Conservation (phyloP, 176 grass and related monocot genomes). For the Triticum urartu region DNA sequence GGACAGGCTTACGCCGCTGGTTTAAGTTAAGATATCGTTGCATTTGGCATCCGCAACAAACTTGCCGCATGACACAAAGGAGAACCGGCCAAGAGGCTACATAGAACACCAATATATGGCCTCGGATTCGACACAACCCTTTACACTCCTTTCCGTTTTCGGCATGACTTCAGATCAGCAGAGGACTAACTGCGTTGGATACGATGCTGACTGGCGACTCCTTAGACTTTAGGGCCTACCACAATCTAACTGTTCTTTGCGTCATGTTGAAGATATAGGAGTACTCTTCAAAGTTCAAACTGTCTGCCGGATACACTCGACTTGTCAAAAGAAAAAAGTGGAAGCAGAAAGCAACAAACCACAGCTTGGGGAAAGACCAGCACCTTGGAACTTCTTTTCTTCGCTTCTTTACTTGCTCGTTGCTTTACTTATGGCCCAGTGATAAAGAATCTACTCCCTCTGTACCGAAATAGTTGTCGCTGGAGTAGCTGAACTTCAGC, state of each 20-base stretch:
- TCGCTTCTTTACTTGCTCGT: background rate
- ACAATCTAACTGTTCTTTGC: constrained; percentile 38
- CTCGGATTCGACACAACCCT: background rate
- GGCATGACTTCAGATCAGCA: background rate
- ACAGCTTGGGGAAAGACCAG: background rate
- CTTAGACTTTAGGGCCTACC: background rate
- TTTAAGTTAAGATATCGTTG: background rate
- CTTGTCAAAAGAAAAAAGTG: background rate
- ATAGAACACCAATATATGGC: background rate
- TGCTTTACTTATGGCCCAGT: background rate
- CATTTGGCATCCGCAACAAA: background rate
- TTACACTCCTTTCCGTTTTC: background rate
- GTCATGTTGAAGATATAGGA: background rate
- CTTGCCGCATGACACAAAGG: background rate
- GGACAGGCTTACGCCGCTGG: no score
- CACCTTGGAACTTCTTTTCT: background rate
- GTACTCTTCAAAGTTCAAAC: background rate
- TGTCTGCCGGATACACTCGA: background rate
- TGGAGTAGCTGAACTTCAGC: no score
- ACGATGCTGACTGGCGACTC: constrained; percentile 16
- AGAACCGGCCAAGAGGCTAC: background rate
- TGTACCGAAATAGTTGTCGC: no score
- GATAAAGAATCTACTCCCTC: background rate
- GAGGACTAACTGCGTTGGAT: background rate
- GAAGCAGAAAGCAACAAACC: background rate